A percentile compares a stretch with the other conserved stretches of the same genome.
phyloP scores from a whole-genome alignment of 495 filamentous ascomycete species.

The Astrothelium subdiscretum region DNA sequence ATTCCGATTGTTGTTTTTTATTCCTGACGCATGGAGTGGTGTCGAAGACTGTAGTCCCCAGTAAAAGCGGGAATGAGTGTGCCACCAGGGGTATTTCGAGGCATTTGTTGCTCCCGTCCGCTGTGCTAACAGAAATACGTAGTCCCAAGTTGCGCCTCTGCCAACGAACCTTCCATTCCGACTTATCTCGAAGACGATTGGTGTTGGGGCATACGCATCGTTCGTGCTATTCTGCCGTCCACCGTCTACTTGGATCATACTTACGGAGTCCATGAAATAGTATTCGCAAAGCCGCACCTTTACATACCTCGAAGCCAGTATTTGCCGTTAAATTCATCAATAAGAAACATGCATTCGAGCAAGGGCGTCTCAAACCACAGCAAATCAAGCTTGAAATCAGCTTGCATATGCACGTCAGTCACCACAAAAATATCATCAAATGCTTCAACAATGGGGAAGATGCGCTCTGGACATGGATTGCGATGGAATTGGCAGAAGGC shows the following conservation, averaged over 20 bases:
- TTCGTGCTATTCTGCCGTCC: slow-evolving; percentile 34
- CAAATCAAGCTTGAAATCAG: slow-evolving; percentile 83
- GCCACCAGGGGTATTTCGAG: slow-evolving; percentile 9
- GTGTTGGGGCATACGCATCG: slow-evolving; percentile 94
- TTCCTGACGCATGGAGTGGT: background rate
- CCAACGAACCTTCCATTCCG: slow-evolving; percentile 83
- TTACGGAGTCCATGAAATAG: slow-evolving; percentile 41
- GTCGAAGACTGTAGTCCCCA: background rate
- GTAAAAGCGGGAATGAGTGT: slow-evolving; percentile 3
- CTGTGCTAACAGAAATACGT: slow-evolving; percentile 21
- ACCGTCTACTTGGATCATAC: slow-evolving; percentile 3
- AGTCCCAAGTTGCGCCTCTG: slow-evolving; percentile 82
- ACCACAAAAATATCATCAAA: slow-evolving; percentile 85
- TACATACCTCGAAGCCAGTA: slow-evolving; percentile 54
- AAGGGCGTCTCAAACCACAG: slow-evolving; percentile 78
- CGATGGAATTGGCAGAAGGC: slow-evolving; percentile 92
- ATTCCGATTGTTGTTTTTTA: background rate
- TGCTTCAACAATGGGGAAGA: slow-evolving; percentile 86
- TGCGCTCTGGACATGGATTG: slow-evolving; percentile 87
- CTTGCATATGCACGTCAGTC: slow-evolving; percentile 73
- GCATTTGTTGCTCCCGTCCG: too few relatives aligned
- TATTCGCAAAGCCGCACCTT: slow-evolving; percentile 84
- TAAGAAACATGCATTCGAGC: slow-evolving; percentile 80
- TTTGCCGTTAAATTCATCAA: slow-evolving; percentile 99
- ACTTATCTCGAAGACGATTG: slow-evolving; percentile 91